Evolutionary conservation across 768 basidiomycete genomes (phyloP).

Genomic region (Fomitopsis serialis): DNA sequence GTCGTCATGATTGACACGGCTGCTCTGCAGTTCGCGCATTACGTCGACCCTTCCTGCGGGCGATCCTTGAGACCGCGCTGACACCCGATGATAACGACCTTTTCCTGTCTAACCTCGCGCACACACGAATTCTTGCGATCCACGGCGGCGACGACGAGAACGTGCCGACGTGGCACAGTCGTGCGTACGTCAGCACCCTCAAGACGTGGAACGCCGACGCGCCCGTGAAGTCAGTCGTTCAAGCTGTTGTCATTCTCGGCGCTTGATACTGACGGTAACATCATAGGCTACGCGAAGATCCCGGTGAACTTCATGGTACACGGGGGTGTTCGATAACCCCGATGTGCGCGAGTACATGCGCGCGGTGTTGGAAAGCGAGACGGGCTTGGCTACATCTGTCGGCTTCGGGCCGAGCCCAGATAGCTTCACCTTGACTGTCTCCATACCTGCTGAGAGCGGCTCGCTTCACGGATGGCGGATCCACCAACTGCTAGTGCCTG

Average conservation of each 20-base stretch:
- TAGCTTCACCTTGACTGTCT: slow-evolving; percentile 69
- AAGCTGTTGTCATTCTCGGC: neutral
- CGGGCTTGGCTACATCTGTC: slow-evolving; percentile 7
- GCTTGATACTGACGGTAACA: neutral
- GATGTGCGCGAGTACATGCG: slow-evolving; percentile 55
- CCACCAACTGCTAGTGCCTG: slow-evolving; percentile 52
- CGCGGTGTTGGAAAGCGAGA: slow-evolving; percentile 9
- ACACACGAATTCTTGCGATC: slow-evolving; percentile 66
- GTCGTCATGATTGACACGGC: neutral
- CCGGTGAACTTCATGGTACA: slow-evolving; percentile 69
- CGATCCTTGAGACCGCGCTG: slow-evolving; percentile 68
- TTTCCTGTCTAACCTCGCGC: slow-evolving; percentile 71
- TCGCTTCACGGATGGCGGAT: slow-evolving; percentile 69
- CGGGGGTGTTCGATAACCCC: slow-evolving; percentile 47
- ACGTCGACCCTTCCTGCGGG: slow-evolving; percentile 70
- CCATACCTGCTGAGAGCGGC: slow-evolving; percentile 63
- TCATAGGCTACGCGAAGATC: slow-evolving; percentile 56
- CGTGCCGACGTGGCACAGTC: slow-evolving; percentile 82
- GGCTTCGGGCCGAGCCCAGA: neutral
- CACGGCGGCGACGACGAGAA: slow-evolving; percentile 87
- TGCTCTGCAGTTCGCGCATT: slow-evolving; percentile 56
- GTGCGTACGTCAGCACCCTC: slow-evolving; percentile 57
- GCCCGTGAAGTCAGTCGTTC: slow-evolving; percentile 46
- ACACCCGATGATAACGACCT: slow-evolving; percentile 87
- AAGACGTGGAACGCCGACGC: slow-evolving; percentile 49